A percentile compares a stretch with the other conserved stretches of the same genome.
These are phyloP conservation scores for Euclidium syriacum DNA, from an alignment of 345 rosid species.

Conservation along the genomic window DNA sequence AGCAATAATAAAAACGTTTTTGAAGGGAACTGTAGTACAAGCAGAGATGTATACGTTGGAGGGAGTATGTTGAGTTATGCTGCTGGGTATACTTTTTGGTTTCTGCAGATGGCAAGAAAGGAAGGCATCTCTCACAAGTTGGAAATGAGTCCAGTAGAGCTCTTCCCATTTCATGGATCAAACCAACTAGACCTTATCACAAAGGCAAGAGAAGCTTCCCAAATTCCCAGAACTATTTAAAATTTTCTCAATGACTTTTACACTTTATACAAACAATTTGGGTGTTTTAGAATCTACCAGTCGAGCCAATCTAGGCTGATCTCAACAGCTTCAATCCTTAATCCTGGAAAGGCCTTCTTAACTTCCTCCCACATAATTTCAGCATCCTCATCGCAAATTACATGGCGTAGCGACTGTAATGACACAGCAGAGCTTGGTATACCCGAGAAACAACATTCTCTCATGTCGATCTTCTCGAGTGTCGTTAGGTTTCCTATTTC, in stretches of 20 bases:
- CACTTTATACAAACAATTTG: no score
- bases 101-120: no score
- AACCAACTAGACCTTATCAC: background rate
- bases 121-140: no score
- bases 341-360: conserved; percentile 33
- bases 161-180: conserved; percentile 35
- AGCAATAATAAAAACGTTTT: no score
- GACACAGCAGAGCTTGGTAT: conserved; percentile 46
- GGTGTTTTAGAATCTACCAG: conserved; percentile 30
- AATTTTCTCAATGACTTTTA: no score
- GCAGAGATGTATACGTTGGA: background rate
- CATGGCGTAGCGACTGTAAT: conserved; percentile 47
- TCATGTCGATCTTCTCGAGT: conserved; percentile 91
- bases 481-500: conserved; percentile 44
- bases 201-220: no score
- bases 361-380: conserved; percentile 52
- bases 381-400: conserved; percentile 69
- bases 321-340: conserved; percentile 65
- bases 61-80: background rate
- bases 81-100: background rate
- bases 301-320: conserved; percentile 66
- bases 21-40: conserved; percentile 5
- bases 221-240: no score
- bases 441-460: conserved; percentile 51
- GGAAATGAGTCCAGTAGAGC: conserved; percentile 75